These are phyloP conservation scores for Cladosporium sp. DNA, from an alignment of 2,329 filamentous ascomycete species.

Conservation along the genomic window DNA sequence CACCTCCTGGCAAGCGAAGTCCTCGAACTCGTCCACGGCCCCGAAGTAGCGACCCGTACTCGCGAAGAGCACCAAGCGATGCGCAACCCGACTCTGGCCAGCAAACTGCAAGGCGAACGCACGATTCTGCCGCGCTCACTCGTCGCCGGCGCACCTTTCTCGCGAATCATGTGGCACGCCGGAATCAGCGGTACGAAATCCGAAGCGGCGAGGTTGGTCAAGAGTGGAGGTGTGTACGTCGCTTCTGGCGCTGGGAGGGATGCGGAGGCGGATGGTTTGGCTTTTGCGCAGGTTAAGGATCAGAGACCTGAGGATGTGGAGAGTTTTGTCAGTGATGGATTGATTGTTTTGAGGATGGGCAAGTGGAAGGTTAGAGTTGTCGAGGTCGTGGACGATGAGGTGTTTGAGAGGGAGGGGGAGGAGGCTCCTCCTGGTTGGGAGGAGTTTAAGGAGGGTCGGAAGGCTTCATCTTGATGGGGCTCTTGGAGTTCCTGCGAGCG, in stretches of 20 bases:
- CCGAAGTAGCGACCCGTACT: constrained; percentile 58
- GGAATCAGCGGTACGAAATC: constrained; percentile 29
- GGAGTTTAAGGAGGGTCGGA: background rate
- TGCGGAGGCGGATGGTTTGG: constrained; percentile 45
- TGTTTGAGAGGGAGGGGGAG: background rate
- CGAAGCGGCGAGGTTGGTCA: constrained; percentile 28
- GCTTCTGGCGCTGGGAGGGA: constrained; percentile 24
- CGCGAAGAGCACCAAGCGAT: constrained; percentile 53
- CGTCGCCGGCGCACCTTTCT: constrained; percentile 24
- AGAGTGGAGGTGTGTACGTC: constrained; percentile 32
- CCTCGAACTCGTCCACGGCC: constrained; percentile 72
- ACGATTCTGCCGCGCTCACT: constrained; percentile 25
- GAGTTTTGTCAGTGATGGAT: constrained; percentile 54
- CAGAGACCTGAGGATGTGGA: constrained; percentile 57
- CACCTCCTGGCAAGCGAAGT: constrained; percentile 81
- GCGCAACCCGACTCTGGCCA: constrained; percentile 22
- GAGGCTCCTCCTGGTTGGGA: constrained; percentile 3
- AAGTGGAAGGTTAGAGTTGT: constrained; percentile 60
- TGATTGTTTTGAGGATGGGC: constrained; percentile 54
- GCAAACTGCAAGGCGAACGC: constrained; percentile 30
- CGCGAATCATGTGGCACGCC: constrained; percentile 29
- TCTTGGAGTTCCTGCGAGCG: no score
- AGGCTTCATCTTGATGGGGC: background rate
- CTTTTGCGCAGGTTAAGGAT: constrained; percentile 59
- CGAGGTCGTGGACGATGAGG: constrained; percentile 41